phyloP scores from a whole-genome alignment of 148 eudicot genomes.

The Pharnaceum exiguum region DNA sequence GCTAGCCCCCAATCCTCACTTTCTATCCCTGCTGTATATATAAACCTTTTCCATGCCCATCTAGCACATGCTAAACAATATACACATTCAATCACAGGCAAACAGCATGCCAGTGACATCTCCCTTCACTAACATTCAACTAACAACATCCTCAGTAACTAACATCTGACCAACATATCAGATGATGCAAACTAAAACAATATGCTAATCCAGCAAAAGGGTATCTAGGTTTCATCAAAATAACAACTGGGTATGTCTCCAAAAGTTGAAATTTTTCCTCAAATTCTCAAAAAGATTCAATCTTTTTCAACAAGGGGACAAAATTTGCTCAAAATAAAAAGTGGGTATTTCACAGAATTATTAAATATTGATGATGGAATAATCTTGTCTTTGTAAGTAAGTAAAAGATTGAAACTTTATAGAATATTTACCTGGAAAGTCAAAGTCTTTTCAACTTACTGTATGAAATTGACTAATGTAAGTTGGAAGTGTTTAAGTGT shows the following conservation, averaged over 20 bases:
- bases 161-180: constrained; percentile 13
- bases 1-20: constrained; percentile 89
- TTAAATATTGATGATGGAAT: no score
- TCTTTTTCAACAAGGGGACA: constrained; percentile 13
- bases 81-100: constrained; percentile 86
- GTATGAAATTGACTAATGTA: no score
- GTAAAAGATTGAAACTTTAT: no score
- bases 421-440: no score
- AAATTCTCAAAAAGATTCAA: background rate
- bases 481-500: no score
- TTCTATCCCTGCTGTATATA: constrained; percentile 75
- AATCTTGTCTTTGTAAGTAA: no score
- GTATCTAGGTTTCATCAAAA: constrained; percentile 7
- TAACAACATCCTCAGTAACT: constrained; percentile 5
- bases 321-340: background rate
- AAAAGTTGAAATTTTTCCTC: constrained; percentile 1
- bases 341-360: constrained; percentile 8
- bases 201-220: background rate
- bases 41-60: constrained; percentile 81
- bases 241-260: constrained; percentile 7
- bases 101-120: constrained; percentile 80
- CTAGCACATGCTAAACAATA: constrained; percentile 87
- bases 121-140: constrained; percentile 10
- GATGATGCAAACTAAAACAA: background rate
- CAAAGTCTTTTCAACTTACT: no score